Conservation (phyloP, 768 basidiomycete genomes). For the Russula earlei region DNA sequence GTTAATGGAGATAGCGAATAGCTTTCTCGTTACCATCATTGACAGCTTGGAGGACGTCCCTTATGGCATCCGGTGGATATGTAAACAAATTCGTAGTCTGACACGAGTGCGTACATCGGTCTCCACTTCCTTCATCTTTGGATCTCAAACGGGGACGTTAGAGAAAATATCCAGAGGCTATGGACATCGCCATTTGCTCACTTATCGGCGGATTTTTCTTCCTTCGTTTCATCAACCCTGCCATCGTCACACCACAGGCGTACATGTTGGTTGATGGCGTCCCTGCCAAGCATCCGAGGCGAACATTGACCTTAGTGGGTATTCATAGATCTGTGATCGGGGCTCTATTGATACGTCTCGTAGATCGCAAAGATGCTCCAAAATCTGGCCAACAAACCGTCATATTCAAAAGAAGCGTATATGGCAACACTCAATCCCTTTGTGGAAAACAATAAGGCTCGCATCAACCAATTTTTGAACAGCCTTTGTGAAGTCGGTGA, state of each 20-base stretch:
- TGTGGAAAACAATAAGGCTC: conserved; percentile 95
- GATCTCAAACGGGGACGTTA: conserved; percentile 26
- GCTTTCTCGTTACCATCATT: conserved; percentile 94
- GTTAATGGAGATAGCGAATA: conserved; percentile 99
- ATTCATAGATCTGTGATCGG: neutral
- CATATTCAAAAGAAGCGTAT: conserved; percentile 94
- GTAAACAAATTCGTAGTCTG: conserved; percentile 96
- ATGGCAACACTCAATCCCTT: conserved; percentile 99
- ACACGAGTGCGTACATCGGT: conserved; percentile 60
- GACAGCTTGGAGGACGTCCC: conserved; percentile 98
- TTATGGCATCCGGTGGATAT: conserved; percentile 99
- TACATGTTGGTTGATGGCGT: conserved; percentile 99
- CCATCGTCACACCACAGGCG: conserved; percentile 97
- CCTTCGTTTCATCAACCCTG: conserved; percentile 98
- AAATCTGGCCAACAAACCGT: conserved; percentile 97
- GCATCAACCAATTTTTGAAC: conserved; percentile 97
- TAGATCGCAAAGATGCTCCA: conserved; percentile 99
- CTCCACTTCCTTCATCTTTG: neutral
- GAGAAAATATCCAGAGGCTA: conserved; percentile 99
- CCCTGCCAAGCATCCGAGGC: conserved; percentile 93
- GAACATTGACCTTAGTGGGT: conserved; percentile 81
- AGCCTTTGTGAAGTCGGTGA: conserved; percentile 97
- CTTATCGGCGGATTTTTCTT: conserved; percentile 99
- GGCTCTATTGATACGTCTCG: neutral
- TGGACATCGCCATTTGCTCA: conserved; percentile 96